Conservation (phyloP, 1,139 yeast genomes). For the Protomyces arabidopsidicola region DNA sequence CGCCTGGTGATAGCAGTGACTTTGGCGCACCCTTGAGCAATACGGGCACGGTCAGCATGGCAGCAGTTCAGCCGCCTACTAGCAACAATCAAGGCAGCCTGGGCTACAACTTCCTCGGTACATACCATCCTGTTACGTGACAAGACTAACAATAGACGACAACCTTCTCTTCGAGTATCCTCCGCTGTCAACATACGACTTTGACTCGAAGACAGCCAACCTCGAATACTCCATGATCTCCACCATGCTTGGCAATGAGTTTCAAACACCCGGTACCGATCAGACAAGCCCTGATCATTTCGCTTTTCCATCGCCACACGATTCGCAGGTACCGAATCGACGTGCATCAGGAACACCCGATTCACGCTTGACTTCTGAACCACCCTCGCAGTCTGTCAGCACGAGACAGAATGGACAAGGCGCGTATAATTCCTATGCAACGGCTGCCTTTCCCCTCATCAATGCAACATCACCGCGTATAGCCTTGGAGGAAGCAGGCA, state of each 20-base stretch:
- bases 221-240: constrained; percentile 75
- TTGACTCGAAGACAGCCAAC: constrained; percentile 75
- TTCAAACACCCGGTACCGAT: constrained; percentile 26
- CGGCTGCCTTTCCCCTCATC: background rate
- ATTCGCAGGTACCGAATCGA: background rate
- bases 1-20: background rate
- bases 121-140: background rate
- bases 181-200: constrained; percentile 36
- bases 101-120: background rate
- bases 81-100: background rate
- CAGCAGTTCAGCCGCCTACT: background rate
- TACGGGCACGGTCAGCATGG: background rate
- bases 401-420: background rate
- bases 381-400: background rate
- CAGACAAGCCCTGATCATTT: constrained; percentile 16
- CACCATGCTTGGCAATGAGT: constrained; percentile 50
- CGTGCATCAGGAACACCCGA: background rate
- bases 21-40: background rate
- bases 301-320: constrained; percentile 13
- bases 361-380: background rate
- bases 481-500: background rate
- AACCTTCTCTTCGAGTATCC: constrained; percentile 22
- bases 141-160: constrained; percentile 1
- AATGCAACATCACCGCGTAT: background rate
- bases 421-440: background rate